A percentile compares a stretch with the other conserved stretches of the same genome.
Conservation (phyloP, 176 grass and related monocot species). For the Oryza meyeriana region DNA sequence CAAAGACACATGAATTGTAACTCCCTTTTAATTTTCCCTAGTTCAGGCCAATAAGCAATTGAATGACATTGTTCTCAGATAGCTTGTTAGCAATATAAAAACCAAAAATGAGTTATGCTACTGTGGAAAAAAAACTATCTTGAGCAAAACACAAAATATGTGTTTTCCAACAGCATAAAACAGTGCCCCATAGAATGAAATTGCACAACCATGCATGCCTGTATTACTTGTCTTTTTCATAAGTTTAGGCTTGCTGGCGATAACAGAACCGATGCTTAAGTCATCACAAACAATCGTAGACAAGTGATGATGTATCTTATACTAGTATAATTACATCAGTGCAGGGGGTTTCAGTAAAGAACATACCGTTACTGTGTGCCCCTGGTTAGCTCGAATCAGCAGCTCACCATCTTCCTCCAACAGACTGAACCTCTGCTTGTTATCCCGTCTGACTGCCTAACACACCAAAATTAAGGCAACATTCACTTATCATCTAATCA, state of each 20-base stretch:
- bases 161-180: not conserved
- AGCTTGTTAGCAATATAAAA: not conserved
- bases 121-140: not conserved
- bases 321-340: not conserved
- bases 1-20: not conserved
- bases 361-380: slow-evolving; percentile 67
- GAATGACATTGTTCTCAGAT: not conserved
- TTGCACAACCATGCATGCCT: not conserved
- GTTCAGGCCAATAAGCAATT: not conserved
- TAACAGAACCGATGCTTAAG: not conserved
- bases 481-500: not conserved
- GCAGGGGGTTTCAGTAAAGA: not conserved
- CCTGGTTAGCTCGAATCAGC: slow-evolving; percentile 86
- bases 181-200: not conserved
- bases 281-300: not conserved
- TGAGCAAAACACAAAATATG: not conserved
- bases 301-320: not conserved
- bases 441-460: slow-evolving; percentile 74
- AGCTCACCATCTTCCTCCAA: slow-evolving; percentile 84
- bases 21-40: not conserved
- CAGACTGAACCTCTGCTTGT: slow-evolving; percentile 82
- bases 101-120: not conserved
- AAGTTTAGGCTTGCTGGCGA: not conserved
- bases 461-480: not conserved
- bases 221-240: not conserved